Conservation (phyloP, 2,329 filamentous ascomycete species). For the Pseudocercospora macadamiae region DNA sequence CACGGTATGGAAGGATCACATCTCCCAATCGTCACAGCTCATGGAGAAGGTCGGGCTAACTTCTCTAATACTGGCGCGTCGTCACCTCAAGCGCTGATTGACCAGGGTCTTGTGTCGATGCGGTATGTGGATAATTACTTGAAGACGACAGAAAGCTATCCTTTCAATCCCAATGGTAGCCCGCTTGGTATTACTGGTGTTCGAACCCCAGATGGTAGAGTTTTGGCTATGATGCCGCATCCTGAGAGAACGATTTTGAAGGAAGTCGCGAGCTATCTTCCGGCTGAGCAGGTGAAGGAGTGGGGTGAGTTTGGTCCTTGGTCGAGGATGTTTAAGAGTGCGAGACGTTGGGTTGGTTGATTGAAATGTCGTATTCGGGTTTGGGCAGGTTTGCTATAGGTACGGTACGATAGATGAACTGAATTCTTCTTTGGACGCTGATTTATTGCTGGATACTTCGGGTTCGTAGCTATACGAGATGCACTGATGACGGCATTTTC, state of each 20-base stretch:
- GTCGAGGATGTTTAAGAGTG: constrained; percentile 84
- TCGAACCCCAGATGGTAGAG: constrained; percentile 73
- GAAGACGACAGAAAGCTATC: constrained; percentile 77
- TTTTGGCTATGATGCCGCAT: constrained; percentile 90
- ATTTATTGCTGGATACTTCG: background rate
- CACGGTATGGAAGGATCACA: constrained; percentile 82
- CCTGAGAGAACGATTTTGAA: constrained; percentile 86
- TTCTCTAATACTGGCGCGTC: constrained; percentile 54
- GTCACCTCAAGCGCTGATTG: constrained; percentile 57
- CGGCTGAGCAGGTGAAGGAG: constrained; percentile 63
- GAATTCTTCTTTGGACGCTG: background rate
- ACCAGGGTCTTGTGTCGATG: constrained; percentile 72
- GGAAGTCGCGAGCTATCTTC: constrained; percentile 76
- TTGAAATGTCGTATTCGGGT: background rate
- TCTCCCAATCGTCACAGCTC: constrained; percentile 84
- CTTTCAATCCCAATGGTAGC: constrained; percentile 86
- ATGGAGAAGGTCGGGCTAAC: constrained; percentile 83
- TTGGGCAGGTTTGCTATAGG: background rate
- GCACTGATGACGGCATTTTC: background rate
- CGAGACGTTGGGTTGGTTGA: constrained; percentile 82
- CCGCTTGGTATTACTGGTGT: constrained; percentile 81
- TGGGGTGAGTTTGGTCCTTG: constrained; percentile 86
- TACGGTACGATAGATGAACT: background rate
- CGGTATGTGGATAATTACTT: constrained; percentile 84
- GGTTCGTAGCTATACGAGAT: background rate